Conservation (phyloP, 2,329 filamentous ascomycete genomes). For the Ophiosphaerella narmari region DNA sequence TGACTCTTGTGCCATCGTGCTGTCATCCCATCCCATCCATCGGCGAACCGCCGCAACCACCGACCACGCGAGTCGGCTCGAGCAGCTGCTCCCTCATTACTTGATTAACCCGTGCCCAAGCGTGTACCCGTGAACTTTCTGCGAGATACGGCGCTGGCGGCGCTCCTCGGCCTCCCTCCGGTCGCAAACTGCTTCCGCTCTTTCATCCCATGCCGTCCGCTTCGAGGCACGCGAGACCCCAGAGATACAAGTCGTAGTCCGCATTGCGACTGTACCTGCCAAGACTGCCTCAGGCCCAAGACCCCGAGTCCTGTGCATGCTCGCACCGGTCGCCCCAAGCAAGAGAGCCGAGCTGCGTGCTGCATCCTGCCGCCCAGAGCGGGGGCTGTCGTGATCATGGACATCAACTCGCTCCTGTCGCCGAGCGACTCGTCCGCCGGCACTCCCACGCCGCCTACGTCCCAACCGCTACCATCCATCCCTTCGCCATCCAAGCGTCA, state of each 20-base stretch:
- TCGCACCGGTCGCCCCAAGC: not conserved
- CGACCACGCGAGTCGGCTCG: too few species aligned
- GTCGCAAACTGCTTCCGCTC: constrained; percentile 12
- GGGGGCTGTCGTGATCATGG: constrained; percentile 41
- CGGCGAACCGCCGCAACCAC: not conserved
- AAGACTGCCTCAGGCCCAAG: not conserved
- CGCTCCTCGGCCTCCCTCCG: constrained; percentile 16
- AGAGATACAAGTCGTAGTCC: constrained; percentile 9
- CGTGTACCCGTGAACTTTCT: constrained; percentile 30
- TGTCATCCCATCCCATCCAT: constrained; percentile 8
- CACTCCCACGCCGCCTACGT: constrained; percentile 44
- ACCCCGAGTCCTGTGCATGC: not conserved
- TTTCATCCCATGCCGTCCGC: constrained; percentile 29
- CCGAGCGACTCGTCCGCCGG: constrained; percentile 51
- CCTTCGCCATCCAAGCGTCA: constrained; percentile 31
- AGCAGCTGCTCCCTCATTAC: constrained; percentile 22
- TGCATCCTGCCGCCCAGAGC: not conserved
- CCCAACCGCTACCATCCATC: constrained; percentile 30
- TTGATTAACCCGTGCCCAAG: constrained; percentile 30
- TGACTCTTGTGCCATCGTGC: not conserved
- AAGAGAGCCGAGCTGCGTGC: not conserved
- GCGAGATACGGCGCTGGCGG: constrained; percentile 12
- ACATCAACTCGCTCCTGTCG: constrained; percentile 56
- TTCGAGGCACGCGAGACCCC: constrained; percentile 16
- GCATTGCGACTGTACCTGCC: constrained; percentile 13